phyloP scores from a whole-genome alignment of 257 asterid genomes.

The Plantago major region DNA sequence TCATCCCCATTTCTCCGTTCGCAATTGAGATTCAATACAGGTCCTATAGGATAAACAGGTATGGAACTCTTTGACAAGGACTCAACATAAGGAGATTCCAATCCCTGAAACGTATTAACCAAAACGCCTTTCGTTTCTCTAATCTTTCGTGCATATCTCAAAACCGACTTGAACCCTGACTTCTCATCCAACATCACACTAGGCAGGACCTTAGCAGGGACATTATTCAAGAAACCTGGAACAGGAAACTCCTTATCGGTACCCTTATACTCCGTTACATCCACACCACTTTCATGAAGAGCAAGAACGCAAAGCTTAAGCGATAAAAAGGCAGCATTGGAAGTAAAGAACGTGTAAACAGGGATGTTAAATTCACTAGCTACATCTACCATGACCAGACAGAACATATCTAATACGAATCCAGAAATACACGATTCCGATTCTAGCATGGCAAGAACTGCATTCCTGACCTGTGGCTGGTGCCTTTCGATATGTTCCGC shows the following conservation, averaged over 20 bases:
- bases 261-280: constrained; percentile 9
- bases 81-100: constrained; percentile 24
- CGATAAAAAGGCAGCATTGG: constrained; percentile 25
- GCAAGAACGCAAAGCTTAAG: constrained; percentile 29
- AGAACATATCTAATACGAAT: constrained; percentile 30
- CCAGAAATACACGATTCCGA: neutral
- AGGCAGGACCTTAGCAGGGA: constrained; percentile 27
- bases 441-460: neutral
- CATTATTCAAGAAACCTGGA: constrained; percentile 11
- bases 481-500: constrained; percentile 17
- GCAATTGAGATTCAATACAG: constrained; percentile 12
- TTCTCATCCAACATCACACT: neutral
- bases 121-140: constrained; percentile 27
- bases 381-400: constrained; percentile 31
- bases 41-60: constrained; percentile 35
- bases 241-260: constrained; percentile 8
- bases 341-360: constrained; percentile 23
- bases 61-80: constrained; percentile 10
- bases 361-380: constrained; percentile 31
- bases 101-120: constrained; percentile 29
- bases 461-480: constrained; percentile 24
- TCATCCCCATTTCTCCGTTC: neutral
- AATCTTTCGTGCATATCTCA: neutral
- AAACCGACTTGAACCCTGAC: neutral
- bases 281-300: constrained; percentile 16